Conservation (phyloP, 2,329 filamentous ascomycete species). For the Cyclaneusma minus region DNA sequence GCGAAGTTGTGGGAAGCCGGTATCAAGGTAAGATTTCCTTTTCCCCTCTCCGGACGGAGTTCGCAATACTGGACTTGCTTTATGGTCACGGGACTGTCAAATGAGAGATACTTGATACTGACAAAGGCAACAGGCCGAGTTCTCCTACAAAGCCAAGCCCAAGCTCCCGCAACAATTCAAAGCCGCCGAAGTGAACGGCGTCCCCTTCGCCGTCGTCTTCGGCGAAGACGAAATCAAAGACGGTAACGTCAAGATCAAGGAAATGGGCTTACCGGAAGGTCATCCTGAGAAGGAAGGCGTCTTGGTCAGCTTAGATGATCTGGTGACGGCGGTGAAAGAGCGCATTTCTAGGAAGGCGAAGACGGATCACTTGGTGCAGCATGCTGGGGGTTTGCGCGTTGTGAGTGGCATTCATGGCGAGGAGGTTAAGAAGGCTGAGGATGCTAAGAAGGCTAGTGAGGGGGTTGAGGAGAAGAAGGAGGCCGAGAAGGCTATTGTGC, state of each 20-base stretch:
- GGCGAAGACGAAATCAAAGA: slow-evolving; percentile 77
- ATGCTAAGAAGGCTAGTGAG: too few relatives aligned
- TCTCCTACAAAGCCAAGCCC: slow-evolving; percentile 78
- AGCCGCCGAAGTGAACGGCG: slow-evolving; percentile 61
- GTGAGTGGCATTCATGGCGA: slow-evolving; percentile 15
- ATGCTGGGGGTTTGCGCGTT: slow-evolving; percentile 16
- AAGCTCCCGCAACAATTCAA: slow-evolving; percentile 86
- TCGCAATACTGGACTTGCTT: too few relatives aligned
- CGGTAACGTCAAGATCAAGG: slow-evolving; percentile 80
- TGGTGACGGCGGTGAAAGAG: slow-evolving; percentile 47
- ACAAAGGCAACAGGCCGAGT: slow-evolving; percentile 48
- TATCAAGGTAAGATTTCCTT: slow-evolving; percentile 47
- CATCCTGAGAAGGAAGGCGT: slow-evolving; percentile 87
- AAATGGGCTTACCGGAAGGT: slow-evolving; percentile 61
- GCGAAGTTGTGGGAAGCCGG: slow-evolving; percentile 70
- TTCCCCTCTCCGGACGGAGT: background rate
- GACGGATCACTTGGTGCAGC: slow-evolving; percentile 12
- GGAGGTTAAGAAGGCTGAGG: slow-evolving; percentile 6
- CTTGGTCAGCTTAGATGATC: slow-evolving; percentile 46
- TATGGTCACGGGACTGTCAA: background rate
- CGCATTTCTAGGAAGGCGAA: slow-evolving; percentile 23
- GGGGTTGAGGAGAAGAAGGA: slow-evolving; percentile 2
- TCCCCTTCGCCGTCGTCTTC: slow-evolving; percentile 78
- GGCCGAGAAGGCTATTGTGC: slow-evolving; percentile 1
- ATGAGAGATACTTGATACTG: slow-evolving; percentile 3